phyloP scores from a whole-genome alignment of 2,329 filamentous ascomycete genomes.

The Neopestalotiopsis sp. region DNA sequence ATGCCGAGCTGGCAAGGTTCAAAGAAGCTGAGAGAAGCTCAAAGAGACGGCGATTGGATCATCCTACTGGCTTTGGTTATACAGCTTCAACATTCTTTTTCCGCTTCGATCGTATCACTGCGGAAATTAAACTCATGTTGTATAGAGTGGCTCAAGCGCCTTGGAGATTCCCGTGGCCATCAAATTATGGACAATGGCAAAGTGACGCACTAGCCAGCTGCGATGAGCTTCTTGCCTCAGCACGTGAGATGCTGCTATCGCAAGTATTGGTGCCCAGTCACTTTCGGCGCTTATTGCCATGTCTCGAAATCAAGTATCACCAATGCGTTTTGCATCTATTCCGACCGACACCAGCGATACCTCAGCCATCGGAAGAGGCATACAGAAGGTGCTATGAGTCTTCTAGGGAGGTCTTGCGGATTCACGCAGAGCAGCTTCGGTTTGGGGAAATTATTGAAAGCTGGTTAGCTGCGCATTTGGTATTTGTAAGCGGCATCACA shows the following conservation, averaged over 20 bases:
- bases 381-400: conserved; percentile 12
- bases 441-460: conserved; percentile 16
- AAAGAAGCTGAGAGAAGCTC: neutral
- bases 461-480: conserved; percentile 15
- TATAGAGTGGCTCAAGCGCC: conserved; percentile 17
- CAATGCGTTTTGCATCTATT: conserved; percentile 15
- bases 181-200: conserved; percentile 14
- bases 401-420: neutral
- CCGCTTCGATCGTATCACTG: conserved; percentile 17
- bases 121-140: conserved; percentile 19
- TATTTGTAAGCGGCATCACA: conserved; percentile 19
- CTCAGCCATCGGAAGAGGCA: conserved; percentile 8
- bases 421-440: conserved; percentile 9
- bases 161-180: conserved; percentile 17
- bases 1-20: neutral
- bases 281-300: conserved; percentile 3
- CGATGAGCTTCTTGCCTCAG: conserved; percentile 13
- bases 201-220: conserved; percentile 8
- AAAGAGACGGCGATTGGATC: conserved; percentile 6
- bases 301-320: conserved; percentile 17
- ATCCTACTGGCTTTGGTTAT: neutral
- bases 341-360: conserved; percentile 15
- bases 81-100: conserved; percentile 15
- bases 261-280: neutral
- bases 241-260: conserved; percentile 2